Percentiles rank a stretch among this genome's conserved stretches.
Evolutionary conservation across 2,329 filamentous ascomycete genomes (phyloP).

Genomic region (Trichophyton simii): DNA sequence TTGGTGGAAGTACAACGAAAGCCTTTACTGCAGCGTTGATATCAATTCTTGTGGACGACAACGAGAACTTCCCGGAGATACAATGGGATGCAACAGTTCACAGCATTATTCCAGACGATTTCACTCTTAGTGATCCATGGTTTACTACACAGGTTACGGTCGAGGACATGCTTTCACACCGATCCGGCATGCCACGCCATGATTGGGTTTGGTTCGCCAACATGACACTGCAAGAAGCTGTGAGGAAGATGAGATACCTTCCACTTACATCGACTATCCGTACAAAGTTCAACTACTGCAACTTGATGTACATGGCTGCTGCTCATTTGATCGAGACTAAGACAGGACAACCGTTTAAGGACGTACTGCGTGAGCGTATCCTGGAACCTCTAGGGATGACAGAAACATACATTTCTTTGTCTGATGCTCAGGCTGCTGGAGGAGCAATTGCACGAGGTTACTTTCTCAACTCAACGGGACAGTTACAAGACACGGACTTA

Average conservation of each 20-base stretch:
- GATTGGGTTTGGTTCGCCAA: constrained; percentile 19
- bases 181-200: constrained; percentile 22
- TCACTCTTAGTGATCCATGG: constrained; percentile 23
- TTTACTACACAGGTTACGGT: constrained; percentile 19
- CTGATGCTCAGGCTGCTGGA: constrained; percentile 22
- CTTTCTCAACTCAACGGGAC: constrained; percentile 11
- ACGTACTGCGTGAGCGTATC: constrained; percentile 24
- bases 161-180: constrained; percentile 25
- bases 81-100: constrained; percentile 13
- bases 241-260: constrained; percentile 34
- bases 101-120: constrained; percentile 18
- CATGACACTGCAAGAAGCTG: constrained; percentile 24
- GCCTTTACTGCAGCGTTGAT: constrained; percentile 41
- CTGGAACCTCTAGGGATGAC: constrained; percentile 33
- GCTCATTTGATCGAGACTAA: constrained; percentile 37
- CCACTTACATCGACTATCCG: constrained; percentile 31
- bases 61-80: constrained; percentile 17
- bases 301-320: constrained; percentile 40
- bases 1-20: constrained; percentile 44
- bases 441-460: constrained; percentile 19
- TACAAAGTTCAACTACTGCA: constrained; percentile 39
- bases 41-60: constrained; percentile 27
- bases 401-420: constrained; percentile 25
- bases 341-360: constrained; percentile 22
- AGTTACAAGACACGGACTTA: constrained; percentile 9